phyloP scores from a whole-genome alignment of 2,329 filamentous ascomycete genomes.

The Incumbomyces delicatus region DNA sequence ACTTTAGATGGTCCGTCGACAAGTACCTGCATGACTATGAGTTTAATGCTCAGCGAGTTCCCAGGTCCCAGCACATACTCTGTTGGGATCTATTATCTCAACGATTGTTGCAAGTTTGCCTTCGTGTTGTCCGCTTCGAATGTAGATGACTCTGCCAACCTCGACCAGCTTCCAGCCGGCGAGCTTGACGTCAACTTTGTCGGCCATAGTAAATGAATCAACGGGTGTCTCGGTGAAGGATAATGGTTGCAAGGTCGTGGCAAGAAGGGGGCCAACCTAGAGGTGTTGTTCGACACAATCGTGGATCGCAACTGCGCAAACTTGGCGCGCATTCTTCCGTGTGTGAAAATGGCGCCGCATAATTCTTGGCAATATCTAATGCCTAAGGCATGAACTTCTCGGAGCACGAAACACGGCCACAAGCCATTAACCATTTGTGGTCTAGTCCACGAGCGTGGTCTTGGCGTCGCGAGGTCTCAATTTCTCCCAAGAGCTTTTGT shows the following conservation, averaged over 20 bases:
- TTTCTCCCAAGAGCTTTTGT: too few relatives aligned
- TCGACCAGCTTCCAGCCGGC: constrained; percentile 93
- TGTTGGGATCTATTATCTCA: constrained; percentile 99
- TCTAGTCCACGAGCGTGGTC: too few relatives aligned
- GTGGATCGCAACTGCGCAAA: neutral
- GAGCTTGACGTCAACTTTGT: constrained; percentile 59
- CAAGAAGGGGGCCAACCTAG: neutral
- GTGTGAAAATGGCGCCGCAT: neutral
- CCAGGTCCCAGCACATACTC: constrained; percentile 59
- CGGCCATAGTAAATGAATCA: constrained; percentile 1
- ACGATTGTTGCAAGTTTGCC: constrained; percentile 89
- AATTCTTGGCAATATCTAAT: too few relatives aligned
- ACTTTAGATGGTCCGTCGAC: constrained; percentile 87
- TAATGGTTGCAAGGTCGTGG: neutral
- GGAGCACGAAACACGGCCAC: too few relatives aligned
- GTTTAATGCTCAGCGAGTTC: constrained; percentile 2
- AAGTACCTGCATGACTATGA: constrained; percentile 58
- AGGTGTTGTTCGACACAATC: neutral
- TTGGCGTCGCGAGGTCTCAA: too few relatives aligned
- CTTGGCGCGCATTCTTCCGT: neutral
- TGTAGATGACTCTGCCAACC: constrained; percentile 92
- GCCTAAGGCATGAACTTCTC: too few relatives aligned
- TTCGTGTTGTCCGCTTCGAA: constrained; percentile 69
- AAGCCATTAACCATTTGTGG: too few relatives aligned
- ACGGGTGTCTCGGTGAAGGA: neutral